Evolutionary conservation across 139 green algal species (phyloP), one percentile per base, ranked within the genome.

Genomic region (Micractinium conductrix): DNA sequence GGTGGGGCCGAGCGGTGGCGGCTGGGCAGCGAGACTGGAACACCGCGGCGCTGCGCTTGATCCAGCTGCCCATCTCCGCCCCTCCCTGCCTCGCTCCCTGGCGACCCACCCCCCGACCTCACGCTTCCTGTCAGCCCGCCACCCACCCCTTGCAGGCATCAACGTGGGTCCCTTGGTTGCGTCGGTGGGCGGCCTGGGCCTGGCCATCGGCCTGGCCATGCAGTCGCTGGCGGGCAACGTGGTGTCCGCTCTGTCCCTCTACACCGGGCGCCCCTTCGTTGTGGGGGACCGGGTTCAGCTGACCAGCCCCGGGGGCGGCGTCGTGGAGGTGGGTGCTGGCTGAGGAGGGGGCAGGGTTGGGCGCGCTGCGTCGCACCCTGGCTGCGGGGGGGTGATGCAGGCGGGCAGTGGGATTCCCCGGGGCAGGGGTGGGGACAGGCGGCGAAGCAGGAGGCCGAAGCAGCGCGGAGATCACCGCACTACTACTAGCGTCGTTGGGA

Each of bases 81-180:
- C 33, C 33, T 58, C 48, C 48, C 48, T 16, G 48, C 48, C 48
- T 58, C 16, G 48, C 12, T 10, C 48, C 48, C 16, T 58, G 10
- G 12, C 10, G 12, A 58, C 48, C 48, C 48, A 58, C 48, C 48
- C 48, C 16, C 48, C 12, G 12, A 10, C 48, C 12, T 16, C 48
- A 10, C 48, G 48, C 48, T 16, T 16, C 48, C 16, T 58, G 48
- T 58, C 26, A 14, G 19, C 44, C 4, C n/a, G 60, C 83, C 9
- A 14, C 30, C 43, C n/a, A 68, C 22, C 19, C 83, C 63, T 26
- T n/a, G 26, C 68, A 83, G 86, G 86, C 40, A 42, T 89, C 42
- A 71, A 87, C 73, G 76, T 89, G 28, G 43, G 40, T 5, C 86
- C 86, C 30, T 73, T 89, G 44, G 30, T 89, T 24, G 80, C 86